phyloP scores from a whole-genome alignment of 2,329 filamentous ascomycete species.

The Xylariaceae sp. region DNA sequence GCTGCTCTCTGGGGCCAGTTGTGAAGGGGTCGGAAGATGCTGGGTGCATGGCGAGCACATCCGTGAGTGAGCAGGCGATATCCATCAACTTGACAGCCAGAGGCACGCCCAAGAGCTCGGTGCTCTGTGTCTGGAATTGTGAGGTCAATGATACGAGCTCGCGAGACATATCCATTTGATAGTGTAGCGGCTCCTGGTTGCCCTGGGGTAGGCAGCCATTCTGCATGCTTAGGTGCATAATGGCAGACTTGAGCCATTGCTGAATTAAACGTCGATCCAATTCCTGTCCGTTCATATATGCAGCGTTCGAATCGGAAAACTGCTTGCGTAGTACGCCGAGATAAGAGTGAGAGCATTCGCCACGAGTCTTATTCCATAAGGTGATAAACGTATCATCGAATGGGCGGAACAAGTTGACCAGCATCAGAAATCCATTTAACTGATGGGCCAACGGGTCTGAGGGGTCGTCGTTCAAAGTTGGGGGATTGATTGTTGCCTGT shows the following conservation, averaged over 20 bases:
- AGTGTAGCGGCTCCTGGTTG: constrained; percentile 53
- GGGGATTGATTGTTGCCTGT: constrained; percentile 64
- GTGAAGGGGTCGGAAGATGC: constrained; percentile 59
- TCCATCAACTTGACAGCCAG: constrained; percentile 80
- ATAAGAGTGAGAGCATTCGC: constrained; percentile 54
- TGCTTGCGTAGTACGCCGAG: constrained; percentile 59
- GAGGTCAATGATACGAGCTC: constrained; percentile 65
- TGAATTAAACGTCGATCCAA: constrained; percentile 56
- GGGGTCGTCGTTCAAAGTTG: constrained; percentile 58
- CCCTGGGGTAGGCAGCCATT: constrained; percentile 49
- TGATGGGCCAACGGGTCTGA: constrained; percentile 51
- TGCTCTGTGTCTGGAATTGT: constrained; percentile 66
- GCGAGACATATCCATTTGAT: constrained; percentile 57
- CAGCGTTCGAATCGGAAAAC: constrained; percentile 51
- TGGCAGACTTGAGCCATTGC: constrained; percentile 61
- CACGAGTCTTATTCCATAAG: constrained; percentile 63
- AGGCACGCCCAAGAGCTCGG: constrained; percentile 71
- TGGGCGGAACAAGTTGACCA: constrained; percentile 60
- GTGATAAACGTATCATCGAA: constrained; percentile 63
- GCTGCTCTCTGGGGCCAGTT: constrained; percentile 66
- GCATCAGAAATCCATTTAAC: constrained; percentile 53
- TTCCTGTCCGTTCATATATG: constrained; percentile 49
- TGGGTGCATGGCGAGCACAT: constrained; percentile 65
- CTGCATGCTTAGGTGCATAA: constrained; percentile 58
- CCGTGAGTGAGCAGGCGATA: constrained; percentile 67